Evolutionary conservation across 306 rosid species (phyloP), one percentile per base, ranked within the genome.

Genomic region (Vicia villosa): DNA sequence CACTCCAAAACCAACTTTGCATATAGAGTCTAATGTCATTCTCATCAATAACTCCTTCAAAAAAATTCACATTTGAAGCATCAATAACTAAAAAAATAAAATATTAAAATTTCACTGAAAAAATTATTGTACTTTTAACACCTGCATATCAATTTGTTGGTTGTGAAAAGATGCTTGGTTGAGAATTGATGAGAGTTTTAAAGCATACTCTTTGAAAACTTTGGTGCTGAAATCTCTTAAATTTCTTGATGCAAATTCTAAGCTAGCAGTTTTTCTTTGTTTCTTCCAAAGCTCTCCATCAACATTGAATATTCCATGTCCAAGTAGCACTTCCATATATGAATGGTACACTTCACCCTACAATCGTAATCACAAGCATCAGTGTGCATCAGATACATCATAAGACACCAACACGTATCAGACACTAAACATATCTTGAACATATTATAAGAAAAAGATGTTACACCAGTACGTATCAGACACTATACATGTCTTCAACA

Each of bases 1-100:
- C 32, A 91, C 99, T 3, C 97, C 99, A 73, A 94, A 91, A 52
- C 99, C 99, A 52, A 94, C 97, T 77, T 88, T 94, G 59, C 97
- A 88, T 51, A 91, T 91, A 24, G 96, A 91, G 76, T 94, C 97
- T 66, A 94, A 80, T 47, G 99, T 94, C 99, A 94, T 90, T 80
- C 96, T 86, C 96, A 91, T 91, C 85, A 88, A 52, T 82, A 94
- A 64, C 77, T 94, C 96, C 99, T 88, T 61, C 45, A 69, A 80
- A 57, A 5, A 5, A 45, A 49, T 63, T 34, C 16, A 11, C 58
- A 58, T 45, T 19, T 37, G 38, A 59, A 41, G 10, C 62, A 73
- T 21, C 62, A 67, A 47, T 55, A 51, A 10, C 16, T 28, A 38
- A 24, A 30, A 10, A 63, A 63, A 66, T 24, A 38, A 56, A 50